Conservation (phyloP, 352 stramenopile species). For the Globisporangium sylvaticum region DNA sequence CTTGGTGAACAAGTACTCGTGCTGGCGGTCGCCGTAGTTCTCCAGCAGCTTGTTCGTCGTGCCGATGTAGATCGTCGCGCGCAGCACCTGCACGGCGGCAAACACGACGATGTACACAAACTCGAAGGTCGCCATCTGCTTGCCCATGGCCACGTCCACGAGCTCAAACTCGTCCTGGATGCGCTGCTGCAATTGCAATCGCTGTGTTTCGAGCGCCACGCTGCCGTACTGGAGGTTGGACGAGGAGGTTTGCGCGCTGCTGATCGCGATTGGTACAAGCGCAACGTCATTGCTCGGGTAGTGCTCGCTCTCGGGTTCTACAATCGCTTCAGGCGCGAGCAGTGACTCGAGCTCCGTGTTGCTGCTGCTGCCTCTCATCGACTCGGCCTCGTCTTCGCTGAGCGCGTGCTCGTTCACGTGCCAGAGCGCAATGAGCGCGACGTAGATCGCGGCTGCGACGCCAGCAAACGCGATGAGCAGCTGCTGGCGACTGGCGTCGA, state of each 20-base stretch:
- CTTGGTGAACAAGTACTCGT: constrained; percentile 77
- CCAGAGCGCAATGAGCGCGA: constrained; percentile 67
- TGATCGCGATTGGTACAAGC: background rate
- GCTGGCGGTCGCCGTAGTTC: constrained; percentile 72
- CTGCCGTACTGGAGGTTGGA: constrained; percentile 4
- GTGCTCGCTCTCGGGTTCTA: constrained; percentile 14
- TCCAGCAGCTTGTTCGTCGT: constrained; percentile 82
- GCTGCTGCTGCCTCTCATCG: constrained; percentile 5
- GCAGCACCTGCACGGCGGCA: constrained; percentile 69
- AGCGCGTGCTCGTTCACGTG: constrained; percentile 66
- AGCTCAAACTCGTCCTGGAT: constrained; percentile 32
- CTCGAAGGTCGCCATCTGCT: constrained; percentile 76
- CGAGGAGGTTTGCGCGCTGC: background rate
- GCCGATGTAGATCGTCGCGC: constrained; percentile 81
- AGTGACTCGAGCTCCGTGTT: constrained; percentile 17
- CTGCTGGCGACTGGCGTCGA: constrained; percentile 36
- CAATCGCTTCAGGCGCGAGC: constrained; percentile 2
- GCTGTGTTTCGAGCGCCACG: background rate
- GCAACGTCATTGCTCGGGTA: constrained; percentile 18
- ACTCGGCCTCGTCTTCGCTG: constrained; percentile 16
- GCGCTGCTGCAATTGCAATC: constrained; percentile 1
- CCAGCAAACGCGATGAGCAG: constrained; percentile 53
- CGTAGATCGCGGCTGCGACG: constrained; percentile 45
- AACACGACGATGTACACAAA: constrained; percentile 76
- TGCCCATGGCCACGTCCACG: constrained; percentile 49